These are phyloP conservation scores for Aspergillus heteromorphus DNA, from an alignment of 495 filamentous ascomycete species.

Conservation along the genomic window DNA sequence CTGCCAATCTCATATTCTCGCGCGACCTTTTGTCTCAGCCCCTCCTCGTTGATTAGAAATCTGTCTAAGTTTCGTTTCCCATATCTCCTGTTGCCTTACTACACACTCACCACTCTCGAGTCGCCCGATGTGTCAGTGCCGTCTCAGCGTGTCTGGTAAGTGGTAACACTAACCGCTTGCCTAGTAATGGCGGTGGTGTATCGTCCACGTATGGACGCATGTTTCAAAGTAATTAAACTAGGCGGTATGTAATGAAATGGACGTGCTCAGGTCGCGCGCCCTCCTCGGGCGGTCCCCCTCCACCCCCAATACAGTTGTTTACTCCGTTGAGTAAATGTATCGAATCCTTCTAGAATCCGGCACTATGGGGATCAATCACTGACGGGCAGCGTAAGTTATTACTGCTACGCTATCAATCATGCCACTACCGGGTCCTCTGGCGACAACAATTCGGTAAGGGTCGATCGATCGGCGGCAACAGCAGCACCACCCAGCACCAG, in stretches of 20 bases:
- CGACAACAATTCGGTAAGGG: not conserved
- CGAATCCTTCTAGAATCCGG: conserved; percentile 3
- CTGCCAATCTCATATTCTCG: too few relatives aligned
- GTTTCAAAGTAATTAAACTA: not conserved
- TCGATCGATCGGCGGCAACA: not conserved
- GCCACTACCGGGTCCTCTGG: not conserved
- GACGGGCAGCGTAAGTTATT: not conserved
- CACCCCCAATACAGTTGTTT: not conserved
- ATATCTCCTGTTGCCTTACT: not conserved
- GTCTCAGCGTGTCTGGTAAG: not conserved
- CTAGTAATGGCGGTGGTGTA: too few relatives aligned
- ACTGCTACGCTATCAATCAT: not conserved
- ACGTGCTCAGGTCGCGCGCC: too few relatives aligned
- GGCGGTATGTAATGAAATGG: too few relatives aligned
- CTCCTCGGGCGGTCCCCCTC: not conserved
- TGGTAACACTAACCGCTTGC: too few relatives aligned
- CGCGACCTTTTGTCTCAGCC: not conserved
- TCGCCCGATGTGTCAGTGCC: not conserved
- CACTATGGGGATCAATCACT: not conserved
- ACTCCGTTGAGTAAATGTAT: not conserved
- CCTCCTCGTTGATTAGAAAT: not conserved
- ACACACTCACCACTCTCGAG: not conserved
- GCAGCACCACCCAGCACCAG: too few relatives aligned
- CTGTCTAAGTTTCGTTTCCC: not conserved
- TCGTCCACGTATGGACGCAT: not conserved